Evolutionary conservation across 2,329 filamentous ascomycete species (phyloP).

Genomic region (Raffaelea deltoideospora): DNA sequence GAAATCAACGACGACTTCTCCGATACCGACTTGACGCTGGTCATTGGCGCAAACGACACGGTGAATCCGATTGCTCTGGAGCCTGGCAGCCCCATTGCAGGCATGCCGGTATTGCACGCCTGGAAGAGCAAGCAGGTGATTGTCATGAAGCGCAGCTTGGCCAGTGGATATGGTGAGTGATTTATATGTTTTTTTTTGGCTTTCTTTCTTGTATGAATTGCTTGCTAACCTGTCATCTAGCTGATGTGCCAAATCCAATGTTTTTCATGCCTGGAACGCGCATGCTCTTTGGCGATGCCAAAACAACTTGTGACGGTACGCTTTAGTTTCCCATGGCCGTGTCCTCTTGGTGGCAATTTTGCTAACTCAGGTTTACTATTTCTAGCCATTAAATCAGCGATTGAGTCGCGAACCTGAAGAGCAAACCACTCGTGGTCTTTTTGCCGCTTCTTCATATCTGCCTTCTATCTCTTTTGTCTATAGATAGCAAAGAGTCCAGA

Average conservation of each 20-base stretch:
- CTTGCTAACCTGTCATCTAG: constrained; percentile 23
- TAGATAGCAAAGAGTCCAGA: neutral
- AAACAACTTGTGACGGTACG: constrained; percentile 64
- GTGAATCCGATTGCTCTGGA: constrained; percentile 84
- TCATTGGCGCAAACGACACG: constrained; percentile 86
- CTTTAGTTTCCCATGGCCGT: constrained; percentile 5
- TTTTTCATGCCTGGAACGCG: constrained; percentile 80
- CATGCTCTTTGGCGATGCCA: constrained; percentile 88
- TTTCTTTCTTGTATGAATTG: too few species aligned
- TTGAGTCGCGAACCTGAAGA: constrained; percentile 13
- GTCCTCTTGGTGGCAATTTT: neutral
- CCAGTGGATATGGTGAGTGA: constrained; percentile 69
- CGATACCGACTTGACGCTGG: constrained; percentile 72
- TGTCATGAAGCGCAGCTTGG: constrained; percentile 86
- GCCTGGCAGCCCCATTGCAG: constrained; percentile 68
- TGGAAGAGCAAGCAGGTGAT: constrained; percentile 92
- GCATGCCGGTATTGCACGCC: constrained; percentile 83
- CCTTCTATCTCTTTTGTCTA: neutral
- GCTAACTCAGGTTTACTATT: neutral
- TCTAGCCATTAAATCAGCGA: constrained; percentile 17
- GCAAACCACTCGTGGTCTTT: neutral
- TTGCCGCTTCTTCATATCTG: neutral
- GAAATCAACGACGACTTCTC: constrained; percentile 88
- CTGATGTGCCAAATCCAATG: constrained; percentile 86
- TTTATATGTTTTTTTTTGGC: too few species aligned